phyloP scores from a whole-genome alignment of 2,329 filamentous ascomycete species.

The Aspergillaceae sp. region DNA sequence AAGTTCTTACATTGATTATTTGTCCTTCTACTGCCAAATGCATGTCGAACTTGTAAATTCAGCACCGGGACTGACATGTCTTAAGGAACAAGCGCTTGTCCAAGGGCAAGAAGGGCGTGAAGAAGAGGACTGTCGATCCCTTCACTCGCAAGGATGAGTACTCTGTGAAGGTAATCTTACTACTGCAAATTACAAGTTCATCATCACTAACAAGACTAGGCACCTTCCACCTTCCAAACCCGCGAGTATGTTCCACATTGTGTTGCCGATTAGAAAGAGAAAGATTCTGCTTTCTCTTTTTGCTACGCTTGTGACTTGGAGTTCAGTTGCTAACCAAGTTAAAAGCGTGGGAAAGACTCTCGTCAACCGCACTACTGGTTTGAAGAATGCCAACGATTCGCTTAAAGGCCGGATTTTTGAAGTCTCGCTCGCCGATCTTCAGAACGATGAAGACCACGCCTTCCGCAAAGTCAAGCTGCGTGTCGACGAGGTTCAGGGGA shows the following conservation, averaged over 20 bases:
- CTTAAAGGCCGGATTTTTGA: constrained; percentile 98
- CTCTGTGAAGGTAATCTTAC: constrained; percentile 69
- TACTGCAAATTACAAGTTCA: background rate
- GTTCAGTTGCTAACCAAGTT: constrained; percentile 10
- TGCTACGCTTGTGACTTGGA: background rate
- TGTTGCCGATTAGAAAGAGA: background rate
- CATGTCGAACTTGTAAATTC: background rate
- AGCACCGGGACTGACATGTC: constrained; percentile 7
- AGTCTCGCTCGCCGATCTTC: constrained; percentile 95
- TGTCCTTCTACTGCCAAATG: background rate
- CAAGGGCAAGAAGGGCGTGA: constrained; percentile 99
- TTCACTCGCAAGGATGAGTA: constrained; percentile 99
- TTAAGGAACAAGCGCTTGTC: constrained; percentile 98
- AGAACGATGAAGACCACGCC: constrained; percentile 99
- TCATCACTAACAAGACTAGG: constrained; percentile 43
- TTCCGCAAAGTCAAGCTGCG: constrained; percentile 99
- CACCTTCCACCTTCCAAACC: constrained; percentile 88
- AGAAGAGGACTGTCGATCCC: constrained; percentile 98
- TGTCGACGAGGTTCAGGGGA: constrained; percentile 97
- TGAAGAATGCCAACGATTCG: constrained; percentile 99
- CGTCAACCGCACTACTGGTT: constrained; percentile 97
- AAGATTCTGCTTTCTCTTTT: background rate
- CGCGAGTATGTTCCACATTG: constrained; percentile 67
- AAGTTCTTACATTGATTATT: constrained; percentile 9
- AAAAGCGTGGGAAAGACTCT: constrained; percentile 97